These are phyloP conservation scores for Trametes coccinea DNA, from an alignment of 768 basidiomycete genomes.

Conservation along the genomic window DNA sequence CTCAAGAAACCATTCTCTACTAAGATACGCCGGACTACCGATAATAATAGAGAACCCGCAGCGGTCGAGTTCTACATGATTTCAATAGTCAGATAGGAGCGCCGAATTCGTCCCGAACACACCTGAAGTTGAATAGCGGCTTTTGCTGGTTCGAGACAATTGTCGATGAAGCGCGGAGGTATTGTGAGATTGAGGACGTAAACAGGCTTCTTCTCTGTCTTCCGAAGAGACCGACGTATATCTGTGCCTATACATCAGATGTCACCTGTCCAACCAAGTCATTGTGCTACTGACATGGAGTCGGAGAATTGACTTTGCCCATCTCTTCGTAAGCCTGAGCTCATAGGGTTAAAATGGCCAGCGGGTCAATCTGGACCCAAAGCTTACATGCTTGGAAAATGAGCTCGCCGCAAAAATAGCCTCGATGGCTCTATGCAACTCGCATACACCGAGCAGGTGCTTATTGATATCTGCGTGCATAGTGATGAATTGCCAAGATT, in stretches of 20 bases:
- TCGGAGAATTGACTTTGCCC: conserved; percentile 48
- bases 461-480: conserved; percentile 68
- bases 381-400: conserved; percentile 70
- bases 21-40: conserved; percentile 63
- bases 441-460: conserved; percentile 64
- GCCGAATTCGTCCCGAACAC: conserved; percentile 17
- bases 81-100: not conserved
- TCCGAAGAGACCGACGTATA: conserved; percentile 72
- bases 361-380: not conserved
- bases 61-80: conserved; percentile 54
- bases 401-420: conserved; percentile 62
- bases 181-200: conserved; percentile 80
- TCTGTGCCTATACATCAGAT: conserved; percentile 39
- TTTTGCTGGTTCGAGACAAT: conserved; percentile 81
- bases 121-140: conserved; percentile 67
- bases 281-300: conserved; percentile 41
- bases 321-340: conserved; percentile 68
- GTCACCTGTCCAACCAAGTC: not conserved
- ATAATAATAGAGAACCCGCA: conserved; percentile 56
- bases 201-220: conserved; percentile 75
- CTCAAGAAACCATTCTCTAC: conserved; percentile 57
- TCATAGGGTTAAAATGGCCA: not conserved
- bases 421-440: conserved; percentile 72
- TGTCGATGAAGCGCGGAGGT: conserved; percentile 69
- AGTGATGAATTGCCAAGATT: not conserved